phyloP scores from a whole-genome alignment of 2,329 filamentous ascomycete genomes.

The Aspergillus pseudoglaucus region DNA sequence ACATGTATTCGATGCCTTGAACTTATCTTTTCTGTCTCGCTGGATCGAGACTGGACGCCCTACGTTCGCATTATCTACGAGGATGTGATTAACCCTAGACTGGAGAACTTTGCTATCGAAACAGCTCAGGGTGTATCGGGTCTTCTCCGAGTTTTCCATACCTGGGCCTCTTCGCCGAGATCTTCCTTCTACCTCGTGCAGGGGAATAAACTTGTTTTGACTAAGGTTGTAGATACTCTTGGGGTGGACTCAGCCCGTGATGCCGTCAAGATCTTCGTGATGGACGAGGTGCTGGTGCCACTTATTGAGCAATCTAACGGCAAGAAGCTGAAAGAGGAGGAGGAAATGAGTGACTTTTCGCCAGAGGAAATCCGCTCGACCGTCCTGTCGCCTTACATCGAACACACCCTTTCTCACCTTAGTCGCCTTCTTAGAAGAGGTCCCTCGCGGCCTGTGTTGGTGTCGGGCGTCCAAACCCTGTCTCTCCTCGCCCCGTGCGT shows the following conservation, averaged over 20 bases:
- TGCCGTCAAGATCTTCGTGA: conserved; percentile 74
- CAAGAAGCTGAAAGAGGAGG: conserved; percentile 47
- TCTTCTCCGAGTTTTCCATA: conserved; percentile 70
- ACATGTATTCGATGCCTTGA: conserved; percentile 74
- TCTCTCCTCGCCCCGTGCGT: conserved; percentile 69
- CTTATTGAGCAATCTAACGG: conserved; percentile 57
- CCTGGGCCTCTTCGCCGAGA: conserved; percentile 65
- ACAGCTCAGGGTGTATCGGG: conserved; percentile 85
- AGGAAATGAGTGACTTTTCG: conserved; percentile 35
- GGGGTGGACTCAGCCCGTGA: conserved; percentile 69
- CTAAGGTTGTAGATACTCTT: conserved; percentile 66
- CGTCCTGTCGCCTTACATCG: conserved; percentile 53
- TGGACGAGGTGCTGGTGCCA: conserved; percentile 65
- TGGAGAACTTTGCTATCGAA: conserved; percentile 73
- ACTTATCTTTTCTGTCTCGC: conserved; percentile 67
- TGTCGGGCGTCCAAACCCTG: conserved; percentile 70
- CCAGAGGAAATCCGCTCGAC: conserved; percentile 29
- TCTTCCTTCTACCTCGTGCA: conserved; percentile 64
- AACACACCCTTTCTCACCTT: conserved; percentile 54
- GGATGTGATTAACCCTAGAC: conserved; percentile 68
- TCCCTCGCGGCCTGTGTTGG: conserved; percentile 66
- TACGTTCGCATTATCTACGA: conserved; percentile 66
- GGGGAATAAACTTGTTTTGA: conserved; percentile 55
- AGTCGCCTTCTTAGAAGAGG: conserved; percentile 50
- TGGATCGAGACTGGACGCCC: conserved; percentile 62